Conservation (phyloP, 345 rosid genomes). For the Firmiana major region DNA sequence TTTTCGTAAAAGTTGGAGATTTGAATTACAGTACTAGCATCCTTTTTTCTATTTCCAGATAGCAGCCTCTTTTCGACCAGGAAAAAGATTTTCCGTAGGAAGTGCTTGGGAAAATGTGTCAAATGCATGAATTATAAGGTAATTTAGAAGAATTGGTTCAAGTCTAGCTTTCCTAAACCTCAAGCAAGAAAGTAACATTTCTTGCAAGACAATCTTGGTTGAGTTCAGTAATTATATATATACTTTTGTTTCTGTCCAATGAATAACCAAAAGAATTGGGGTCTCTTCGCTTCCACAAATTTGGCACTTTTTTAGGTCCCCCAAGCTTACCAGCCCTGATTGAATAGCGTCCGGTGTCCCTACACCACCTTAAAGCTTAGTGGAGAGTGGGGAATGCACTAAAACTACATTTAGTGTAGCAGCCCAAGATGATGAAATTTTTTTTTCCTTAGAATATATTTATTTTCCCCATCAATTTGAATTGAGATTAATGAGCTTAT, state of each 20-base stretch:
- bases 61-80: too few species aligned
- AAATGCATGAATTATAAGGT: background rate
- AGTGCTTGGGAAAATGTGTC: background rate
- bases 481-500: background rate
- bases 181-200: background rate
- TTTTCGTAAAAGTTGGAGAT: too few species aligned
- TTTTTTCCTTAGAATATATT: background rate
- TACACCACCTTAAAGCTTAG: background rate
- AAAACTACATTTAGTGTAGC: background rate
- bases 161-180: background rate
- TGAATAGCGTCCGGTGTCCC: background rate
- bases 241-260: background rate
- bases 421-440: background rate
- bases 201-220: background rate
- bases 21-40: too few species aligned
- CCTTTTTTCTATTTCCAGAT: too few species aligned
- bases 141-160: background rate
- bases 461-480: background rate
- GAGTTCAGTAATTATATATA: background rate
- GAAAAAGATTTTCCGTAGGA: too few species aligned
- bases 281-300: background rate
- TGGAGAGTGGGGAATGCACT: background rate
- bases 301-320: background rate
- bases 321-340: background rate
- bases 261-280: background rate